Evolutionary conservation across 1,284 basidiomycete genomes (phyloP).

Genomic region (Ceratobasidium sp.): DNA sequence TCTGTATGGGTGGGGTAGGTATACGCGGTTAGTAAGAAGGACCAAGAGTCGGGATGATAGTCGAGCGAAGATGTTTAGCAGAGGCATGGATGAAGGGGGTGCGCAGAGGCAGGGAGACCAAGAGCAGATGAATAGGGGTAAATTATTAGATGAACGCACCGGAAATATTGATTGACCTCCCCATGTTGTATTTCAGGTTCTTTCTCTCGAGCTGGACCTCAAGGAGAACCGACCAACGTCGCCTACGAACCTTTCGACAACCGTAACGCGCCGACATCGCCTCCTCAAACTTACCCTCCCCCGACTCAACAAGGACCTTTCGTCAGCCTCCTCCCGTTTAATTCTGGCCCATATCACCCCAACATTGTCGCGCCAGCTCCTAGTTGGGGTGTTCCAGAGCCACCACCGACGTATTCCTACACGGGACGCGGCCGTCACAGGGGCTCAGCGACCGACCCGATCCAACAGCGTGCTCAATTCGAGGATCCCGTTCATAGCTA

Average conservation of each 20-base stretch:
- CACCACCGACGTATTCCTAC: slow-evolving; percentile 19
- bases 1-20: too few relatives aligned
- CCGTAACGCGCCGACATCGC: background rate
- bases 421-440: background rate
- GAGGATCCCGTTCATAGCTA: background rate
- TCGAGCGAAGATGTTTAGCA: background rate
- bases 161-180: too few relatives aligned
- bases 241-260: too few relatives aligned
- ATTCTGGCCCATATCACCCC: background rate
- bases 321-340: slow-evolving; percentile 3
- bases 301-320: background rate
- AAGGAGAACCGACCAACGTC: too few relatives aligned
- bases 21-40: background rate
- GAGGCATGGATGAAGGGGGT: background rate
- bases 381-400: background rate
- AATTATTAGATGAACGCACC: background rate
- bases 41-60: background rate
- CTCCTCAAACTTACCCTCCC: background rate
- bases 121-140: too few relatives aligned
- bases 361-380: background rate
- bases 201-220: too few relatives aligned
- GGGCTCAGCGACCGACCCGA: slow-evolving; percentile 20
- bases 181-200: too few relatives aligned
- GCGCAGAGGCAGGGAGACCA: background rate
- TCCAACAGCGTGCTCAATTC: slow-evolving; percentile 19